Conservation (phyloP, 2,329 filamentous ascomycete species). For the Catunica adiposa region DNA sequence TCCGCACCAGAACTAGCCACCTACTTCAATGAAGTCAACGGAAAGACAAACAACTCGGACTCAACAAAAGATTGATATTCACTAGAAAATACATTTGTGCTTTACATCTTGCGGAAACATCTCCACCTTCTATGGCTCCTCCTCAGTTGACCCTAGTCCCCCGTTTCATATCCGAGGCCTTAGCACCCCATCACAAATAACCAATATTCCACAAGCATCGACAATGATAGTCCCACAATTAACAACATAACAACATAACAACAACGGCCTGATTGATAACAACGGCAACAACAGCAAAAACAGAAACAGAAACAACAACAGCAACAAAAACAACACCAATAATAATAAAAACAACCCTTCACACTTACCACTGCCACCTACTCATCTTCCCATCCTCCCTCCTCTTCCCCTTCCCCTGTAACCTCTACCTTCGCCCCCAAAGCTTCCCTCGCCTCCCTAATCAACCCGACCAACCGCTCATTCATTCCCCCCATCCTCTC, state of each 20-base stretch:
- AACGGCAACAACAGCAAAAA: background rate
- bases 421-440: conserved; percentile 59
- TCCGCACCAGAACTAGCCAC: background rate
- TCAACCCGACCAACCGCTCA: conserved; percentile 65
- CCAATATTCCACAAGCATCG: background rate
- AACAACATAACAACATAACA: background rate
- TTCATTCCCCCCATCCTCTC: conserved; percentile 67
- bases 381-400: conserved; percentile 15
- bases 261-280: conserved; percentile 1
- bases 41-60: background rate
- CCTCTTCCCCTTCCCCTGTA: conserved; percentile 26
- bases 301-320: conserved; percentile 12
- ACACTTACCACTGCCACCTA: background rate
- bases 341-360: conserved; percentile 3
- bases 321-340: background rate
- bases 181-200: background rate
- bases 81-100: too few species aligned
- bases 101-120: too few species aligned
- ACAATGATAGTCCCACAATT: too few species aligned
- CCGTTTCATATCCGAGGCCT: too few species aligned
- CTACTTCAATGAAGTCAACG: too few species aligned
- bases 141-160: too few species aligned
- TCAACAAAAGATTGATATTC: too few species aligned
- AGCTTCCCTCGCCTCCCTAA: conserved; percentile 73
- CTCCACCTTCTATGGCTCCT: too few species aligned